Percentiles rank a stretch among this genome's conserved stretches.
Evolutionary conservation across 2,329 filamentous ascomycete species (phyloP).

Genomic region (Penicillium sp.): DNA sequence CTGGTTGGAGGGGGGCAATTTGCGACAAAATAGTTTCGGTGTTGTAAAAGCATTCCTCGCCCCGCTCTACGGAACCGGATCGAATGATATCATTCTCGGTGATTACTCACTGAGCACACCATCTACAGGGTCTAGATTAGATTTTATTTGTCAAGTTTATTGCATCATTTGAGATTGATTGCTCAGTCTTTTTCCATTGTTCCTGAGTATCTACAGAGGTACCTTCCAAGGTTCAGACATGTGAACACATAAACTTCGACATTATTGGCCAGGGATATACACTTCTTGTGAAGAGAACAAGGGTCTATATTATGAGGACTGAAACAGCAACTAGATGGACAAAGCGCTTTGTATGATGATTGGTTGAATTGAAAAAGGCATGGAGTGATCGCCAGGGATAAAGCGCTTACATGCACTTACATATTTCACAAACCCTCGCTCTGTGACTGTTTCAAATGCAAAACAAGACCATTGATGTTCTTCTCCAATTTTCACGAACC

Average conservation of each 20-base stretch:
- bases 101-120: constrained; percentile 13
- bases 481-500: background rate
- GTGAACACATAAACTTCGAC: background rate
- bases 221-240: too few relatives aligned
- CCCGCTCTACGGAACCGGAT: constrained; percentile 15
- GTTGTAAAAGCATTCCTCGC: constrained; percentile 1
- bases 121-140: background rate
- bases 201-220: too few relatives aligned
- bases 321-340: background rate
- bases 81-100: constrained; percentile 20
- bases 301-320: background rate
- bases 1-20: background rate
- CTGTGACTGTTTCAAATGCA: background rate
- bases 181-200: background rate
- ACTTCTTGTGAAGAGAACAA: background rate
- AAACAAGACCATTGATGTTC: background rate
- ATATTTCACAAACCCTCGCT: background rate
- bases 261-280: background rate
- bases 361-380: background rate
- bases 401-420: background rate
- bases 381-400: background rate
- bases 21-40: background rate
- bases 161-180: background rate
- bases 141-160: background rate
- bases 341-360: background rate